These are phyloP conservation scores for Erysiphe neolycopersici DNA, from an alignment of 2,329 filamentous ascomycete genomes.

Conservation along the genomic window DNA sequence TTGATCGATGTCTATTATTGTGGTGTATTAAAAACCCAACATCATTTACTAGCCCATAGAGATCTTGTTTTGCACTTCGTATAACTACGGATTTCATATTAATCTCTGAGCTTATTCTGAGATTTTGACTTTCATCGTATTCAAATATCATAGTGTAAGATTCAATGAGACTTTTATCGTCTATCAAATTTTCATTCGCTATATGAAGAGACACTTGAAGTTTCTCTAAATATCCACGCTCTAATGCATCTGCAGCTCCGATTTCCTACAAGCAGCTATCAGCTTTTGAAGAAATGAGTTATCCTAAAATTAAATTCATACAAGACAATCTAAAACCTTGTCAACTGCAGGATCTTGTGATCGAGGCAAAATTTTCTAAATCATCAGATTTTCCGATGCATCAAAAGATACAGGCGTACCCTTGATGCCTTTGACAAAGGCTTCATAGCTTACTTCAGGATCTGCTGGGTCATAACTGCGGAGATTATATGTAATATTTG, in stretches of 20 bases:
- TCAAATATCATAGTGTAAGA: slow-evolving; percentile 7
- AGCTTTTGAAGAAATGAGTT: background rate
- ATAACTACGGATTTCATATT: background rate
- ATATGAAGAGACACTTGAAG: slow-evolving; percentile 8
- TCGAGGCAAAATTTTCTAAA: slow-evolving; percentile 5
- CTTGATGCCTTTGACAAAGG: slow-evolving; percentile 3
- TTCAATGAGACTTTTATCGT: slow-evolving; percentile 5
- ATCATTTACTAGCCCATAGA: slow-evolving; percentile 1
- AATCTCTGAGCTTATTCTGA: slow-evolving; percentile 1
- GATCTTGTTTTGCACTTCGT: slow-evolving; percentile 1
- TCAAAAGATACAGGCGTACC: slow-evolving; percentile 1
- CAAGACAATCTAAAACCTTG: slow-evolving; percentile 9
- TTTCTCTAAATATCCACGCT: slow-evolving; percentile 6
- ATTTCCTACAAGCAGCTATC: slow-evolving; percentile 4
- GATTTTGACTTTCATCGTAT: slow-evolving; percentile 3
- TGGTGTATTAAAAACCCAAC: slow-evolving; percentile 1
- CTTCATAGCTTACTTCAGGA: slow-evolving; percentile 5
- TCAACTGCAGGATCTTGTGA: slow-evolving; percentile 4
- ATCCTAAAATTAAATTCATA: slow-evolving; percentile 1
- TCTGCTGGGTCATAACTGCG: slow-evolving; percentile 5
- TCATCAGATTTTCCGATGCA: slow-evolving; percentile 1
- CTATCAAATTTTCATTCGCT: slow-evolving; percentile 2
- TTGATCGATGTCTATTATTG: slow-evolving; percentile 1
- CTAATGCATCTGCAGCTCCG: slow-evolving; percentile 6
- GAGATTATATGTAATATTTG: slow-evolving; percentile 1